Base-by-base conservation (phyloP, 2,329 filamentous ascomycete species). In the Aspergillus neotritici region DNA sequence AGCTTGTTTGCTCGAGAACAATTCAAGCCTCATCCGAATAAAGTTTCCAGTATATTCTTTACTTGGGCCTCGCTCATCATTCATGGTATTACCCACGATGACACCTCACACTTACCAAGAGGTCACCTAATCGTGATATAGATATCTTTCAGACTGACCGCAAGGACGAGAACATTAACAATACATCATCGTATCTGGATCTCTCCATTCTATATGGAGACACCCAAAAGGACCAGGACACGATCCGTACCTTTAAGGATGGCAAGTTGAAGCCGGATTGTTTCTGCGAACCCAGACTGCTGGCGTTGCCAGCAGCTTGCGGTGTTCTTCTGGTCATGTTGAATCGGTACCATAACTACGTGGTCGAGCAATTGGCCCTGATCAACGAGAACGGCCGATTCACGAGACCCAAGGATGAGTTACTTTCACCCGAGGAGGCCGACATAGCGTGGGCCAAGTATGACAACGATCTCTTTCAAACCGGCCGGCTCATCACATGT, bases 141-240 rank as follows among this genome's bases (percentile, higher is more conserved):
- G 30, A 75, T 74, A 51, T 62, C 15, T 48, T 48, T 34, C 41
- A 67, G 31, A 71, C 61, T 2, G 60, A 66, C 41, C 44, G 53
- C n/a, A 36, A 32, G 9, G 58, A 67, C 60, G 60, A 32, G 48
- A 67, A 51, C 54, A 65, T 53, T 47, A 54, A 40, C 25, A 63
- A 68, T 13, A 68, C 58, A 0, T 73, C 71, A 0, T 75, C 72
- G 0, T 75, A 75, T 44, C 60, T 75, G 7, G 72, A 75, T 41
- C 54, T 75, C 1, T 62, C 68, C 3, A 71, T 70, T 0, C 51
- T 74, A 0, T 74, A 74, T 47, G 72, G 71, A 1, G 62, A 53
- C 36, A 65, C 51, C 5, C 35, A 51, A 4, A 57, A 63, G 11
- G 59, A 62, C 36, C 68, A 72, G 30, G 37, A 54, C 3, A 54